Base-by-base conservation (phyloP, 2,329 filamentous ascomycete species). In the Fusarium nematophilum region DNA sequence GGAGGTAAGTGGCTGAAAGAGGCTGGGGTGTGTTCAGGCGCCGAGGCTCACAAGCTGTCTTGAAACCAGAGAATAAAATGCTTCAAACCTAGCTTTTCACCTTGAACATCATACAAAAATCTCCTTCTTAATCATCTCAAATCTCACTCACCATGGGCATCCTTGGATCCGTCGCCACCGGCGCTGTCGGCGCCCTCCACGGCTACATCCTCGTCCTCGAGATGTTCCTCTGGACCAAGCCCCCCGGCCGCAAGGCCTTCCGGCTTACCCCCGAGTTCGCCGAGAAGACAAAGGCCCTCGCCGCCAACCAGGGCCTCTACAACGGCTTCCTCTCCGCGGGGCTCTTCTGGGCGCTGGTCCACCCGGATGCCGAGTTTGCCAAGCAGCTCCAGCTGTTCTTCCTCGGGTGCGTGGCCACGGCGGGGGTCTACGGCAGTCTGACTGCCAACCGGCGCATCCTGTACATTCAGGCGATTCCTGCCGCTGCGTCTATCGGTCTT, bases 311-410 rank as follows among this genome's bases (percentile, higher is more conserved):
- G 65, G 81, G 81, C 15, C 72, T 83, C 6, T 83, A 83, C 72
- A 83, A 83, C 64, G 81, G 81, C 34, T 82, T 83, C 49, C 72
- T 83, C n/a, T 77, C 80, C 3, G 80, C 80, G 2, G 81, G 81
- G 0, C 68, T 83, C 2, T 53, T 71, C 21, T 83, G 81, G 81
- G 75, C 77, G 3, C 58, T 82, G n/a, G n/a, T 71, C 4, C 80
- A 83, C 62, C 79, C 81, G 1, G 72, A 74, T 6, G 48, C 71
- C 6, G 75, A 70, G 30, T 77, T 83, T 53, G 75, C 73, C 13
- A 61, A 48, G 4, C 78, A 83, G 70, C 71, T 83, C 42, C 70
- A 73, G 33, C 57, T 80, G n/a, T 83, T 83, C 65, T 83, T 83
- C 70, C 70, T 79, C 17, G 73, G 75, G 1, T 80, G 77, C 48